Base-by-base conservation (phyloP, 164 flowering plant species). In the Berberis vulgaris region DNA sequence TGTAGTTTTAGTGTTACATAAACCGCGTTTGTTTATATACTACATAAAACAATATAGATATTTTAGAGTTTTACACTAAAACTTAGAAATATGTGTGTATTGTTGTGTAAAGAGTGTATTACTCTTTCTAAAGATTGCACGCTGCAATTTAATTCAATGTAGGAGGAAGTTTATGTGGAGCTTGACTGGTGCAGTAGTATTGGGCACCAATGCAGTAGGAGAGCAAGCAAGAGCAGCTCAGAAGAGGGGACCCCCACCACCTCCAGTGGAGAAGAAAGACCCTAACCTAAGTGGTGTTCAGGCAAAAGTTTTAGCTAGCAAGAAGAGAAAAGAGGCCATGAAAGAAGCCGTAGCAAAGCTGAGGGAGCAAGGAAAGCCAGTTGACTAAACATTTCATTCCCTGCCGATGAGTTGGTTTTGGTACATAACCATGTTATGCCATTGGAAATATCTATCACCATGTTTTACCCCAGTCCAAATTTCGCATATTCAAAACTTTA, bases 311-410 rank as follows among this genome's bases (percentile, higher is more conserved):
- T 60, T 88, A 42, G 98, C 98, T 7, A 90, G 97, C 83, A 88
- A 69, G 65, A 88, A 81, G 78, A 83, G 96, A 65, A 88, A 94
- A 72, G 98, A 90, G 71, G 97, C 94, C 71, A 81, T 93, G 97
- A 87, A 87, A 78, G 83, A 86, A 64, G 61, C 80, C 26, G 68
- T 86, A 44, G 92, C 82, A 54, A 86, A 84, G 77, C 79, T 80
- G 41, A 88, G 85, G 71, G 87, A 82, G 67, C 73, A 66, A 73
- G 98, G 96, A 43, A 89, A 88, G 69, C 57, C 82, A 45, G 45
- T 78, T 54, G 53, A 57, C 13, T 52, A 52, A 10, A 52, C 8
- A 26, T 9, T 26, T 26, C 26, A 26, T 26, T 26, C 26, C 26
- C 26, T 26, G 26, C 26, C 26, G 26, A 26, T 26, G 26, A 26